A percentile compares a stretch with the other conserved stretches of the same genome.
Evolutionary conservation across 2,329 filamentous ascomycete species (phyloP).

Genomic region (Ambrosiella beaveri): DNA sequence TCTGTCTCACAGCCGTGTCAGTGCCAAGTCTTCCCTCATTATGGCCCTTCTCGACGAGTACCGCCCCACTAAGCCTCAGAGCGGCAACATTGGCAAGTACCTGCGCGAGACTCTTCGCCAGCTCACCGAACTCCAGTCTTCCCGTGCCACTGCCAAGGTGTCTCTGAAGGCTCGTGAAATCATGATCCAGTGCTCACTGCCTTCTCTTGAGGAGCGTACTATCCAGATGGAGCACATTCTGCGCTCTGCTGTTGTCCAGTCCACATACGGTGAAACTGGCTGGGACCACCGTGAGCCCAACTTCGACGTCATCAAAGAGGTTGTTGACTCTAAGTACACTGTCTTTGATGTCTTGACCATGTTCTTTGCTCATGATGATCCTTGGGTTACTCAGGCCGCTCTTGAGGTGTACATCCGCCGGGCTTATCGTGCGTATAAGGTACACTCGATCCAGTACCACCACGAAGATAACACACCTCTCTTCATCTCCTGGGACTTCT

Average conservation of each 20-base stretch:
- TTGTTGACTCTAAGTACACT: slow-evolving; percentile 96
- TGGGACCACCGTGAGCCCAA: slow-evolving; percentile 92
- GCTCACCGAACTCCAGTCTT: slow-evolving; percentile 76
- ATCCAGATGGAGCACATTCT: slow-evolving; percentile 98
- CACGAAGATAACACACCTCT: slow-evolving; percentile 48
- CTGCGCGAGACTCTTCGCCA: slow-evolving; percentile 68
- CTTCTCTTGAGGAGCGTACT: slow-evolving; percentile 85
- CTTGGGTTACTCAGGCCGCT: slow-evolving; percentile 84
- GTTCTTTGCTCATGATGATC: slow-evolving; percentile 88
- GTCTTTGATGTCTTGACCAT: slow-evolving; percentile 90
- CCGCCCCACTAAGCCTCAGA: slow-evolving; percentile 80
- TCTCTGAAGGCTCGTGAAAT: slow-evolving; percentile 93
- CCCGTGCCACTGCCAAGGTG: slow-evolving; percentile 75
- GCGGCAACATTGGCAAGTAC: slow-evolving; percentile 75
- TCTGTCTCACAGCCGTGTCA: slow-evolving; percentile 82
- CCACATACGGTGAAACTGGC: slow-evolving; percentile 90
- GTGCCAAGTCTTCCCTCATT: slow-evolving; percentile 83
- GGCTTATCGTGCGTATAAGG: slow-evolving; percentile 86
- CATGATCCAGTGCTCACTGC: slow-evolving; percentile 90
- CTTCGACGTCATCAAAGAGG: slow-evolving; percentile 83
- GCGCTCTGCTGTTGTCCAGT: slow-evolving; percentile 85
- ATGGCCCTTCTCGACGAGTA: slow-evolving; percentile 87
- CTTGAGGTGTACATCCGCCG: slow-evolving; percentile 93
- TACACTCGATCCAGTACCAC: slow-evolving; percentile 82
- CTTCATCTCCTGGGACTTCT: slow-evolving; percentile 90